phyloP scores from a whole-genome alignment of 768 basidiomycete genomes.

The Pisolithus sp. region DNA sequence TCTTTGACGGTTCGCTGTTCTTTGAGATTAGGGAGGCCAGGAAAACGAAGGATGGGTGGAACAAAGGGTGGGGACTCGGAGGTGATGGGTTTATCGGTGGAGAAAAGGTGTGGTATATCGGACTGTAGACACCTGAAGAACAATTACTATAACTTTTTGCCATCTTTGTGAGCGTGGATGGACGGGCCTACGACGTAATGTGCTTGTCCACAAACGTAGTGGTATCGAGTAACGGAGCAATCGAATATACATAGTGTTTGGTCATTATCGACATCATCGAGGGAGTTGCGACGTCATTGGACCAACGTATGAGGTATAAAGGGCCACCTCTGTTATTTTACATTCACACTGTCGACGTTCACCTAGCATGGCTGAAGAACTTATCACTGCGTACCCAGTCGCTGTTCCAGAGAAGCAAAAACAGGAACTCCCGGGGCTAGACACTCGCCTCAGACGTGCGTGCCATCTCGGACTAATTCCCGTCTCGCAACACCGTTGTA shows the following conservation, averaged over 20 bases:
- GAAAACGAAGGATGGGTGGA: slow-evolving; percentile 16
- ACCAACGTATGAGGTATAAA: neutral
- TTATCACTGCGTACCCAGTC: slow-evolving; percentile 30
- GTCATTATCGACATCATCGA: slow-evolving; percentile 1
- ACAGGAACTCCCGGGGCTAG: slow-evolving; percentile 44
- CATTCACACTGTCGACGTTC: neutral
- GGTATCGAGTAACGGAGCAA: neutral
- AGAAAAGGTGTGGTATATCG: slow-evolving; percentile 23
- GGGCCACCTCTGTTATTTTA: neutral
- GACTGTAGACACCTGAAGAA: slow-evolving; percentile 10
- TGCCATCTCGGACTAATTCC: neutral
- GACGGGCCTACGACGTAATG: too few species aligned
- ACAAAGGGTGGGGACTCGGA: slow-evolving; percentile 25
- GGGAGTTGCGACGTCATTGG: neutral
- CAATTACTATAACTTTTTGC: neutral
- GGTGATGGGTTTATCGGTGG: slow-evolving; percentile 28
- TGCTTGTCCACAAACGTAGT: too few species aligned
- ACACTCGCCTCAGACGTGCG: slow-evolving; percentile 42
- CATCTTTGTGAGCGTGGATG: neutral
- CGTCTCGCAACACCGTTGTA: slow-evolving; percentile 12
- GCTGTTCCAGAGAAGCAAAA: slow-evolving; percentile 35
- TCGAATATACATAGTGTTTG: neutral
- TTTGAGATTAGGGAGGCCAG: slow-evolving; percentile 27
- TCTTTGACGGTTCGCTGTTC: slow-evolving; percentile 37
- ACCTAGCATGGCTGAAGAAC: slow-evolving; percentile 5